Conservation (phyloP, 352 stramenopile species). For the Phytopythium cucurbitacearum region DNA sequence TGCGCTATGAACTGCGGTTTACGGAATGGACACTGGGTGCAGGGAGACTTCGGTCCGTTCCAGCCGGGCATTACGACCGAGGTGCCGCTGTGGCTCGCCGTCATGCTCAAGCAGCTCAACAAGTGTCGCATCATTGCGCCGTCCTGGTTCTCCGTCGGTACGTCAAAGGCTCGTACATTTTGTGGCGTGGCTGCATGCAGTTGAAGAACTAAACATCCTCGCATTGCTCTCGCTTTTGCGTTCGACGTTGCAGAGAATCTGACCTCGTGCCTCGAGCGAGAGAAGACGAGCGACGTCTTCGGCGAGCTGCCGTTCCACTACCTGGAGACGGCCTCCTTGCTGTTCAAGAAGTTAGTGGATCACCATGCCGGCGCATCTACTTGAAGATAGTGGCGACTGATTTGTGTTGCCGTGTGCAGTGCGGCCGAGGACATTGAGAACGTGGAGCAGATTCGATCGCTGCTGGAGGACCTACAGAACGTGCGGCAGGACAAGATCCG, state of each 20-base stretch:
- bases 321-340: slow-evolving; percentile 74
- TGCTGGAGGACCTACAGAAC: slow-evolving; percentile 87
- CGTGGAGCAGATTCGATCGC: slow-evolving; percentile 70
- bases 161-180: slow-evolving; percentile 2
- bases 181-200: slow-evolving; percentile 10
- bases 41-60: slow-evolving; percentile 88
- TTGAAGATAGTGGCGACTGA: neutral
- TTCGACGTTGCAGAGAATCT: slow-evolving; percentile 43
- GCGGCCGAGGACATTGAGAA: slow-evolving; percentile 82
- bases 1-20: neutral
- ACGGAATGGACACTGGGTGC: neutral
- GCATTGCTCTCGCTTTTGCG: neutral
- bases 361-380: too few relatives aligned
- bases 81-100: slow-evolving; percentile 86
- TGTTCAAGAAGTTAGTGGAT: slow-evolving; percentile 75
- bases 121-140: slow-evolving; percentile 83
- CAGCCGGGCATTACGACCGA: slow-evolving; percentile 78
- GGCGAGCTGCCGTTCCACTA: slow-evolving; percentile 87
- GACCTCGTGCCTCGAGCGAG: slow-evolving; percentile 47
- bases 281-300: slow-evolving; percentile 72
- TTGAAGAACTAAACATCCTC: neutral
- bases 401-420: slow-evolving; percentile 19
- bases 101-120: slow-evolving; percentile 87
- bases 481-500: slow-evolving; percentile 89
- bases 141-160: slow-evolving; percentile 79